phyloP scores from a whole-genome alignment of 768 basidiomycete species.

The Trametes villosa region DNA sequence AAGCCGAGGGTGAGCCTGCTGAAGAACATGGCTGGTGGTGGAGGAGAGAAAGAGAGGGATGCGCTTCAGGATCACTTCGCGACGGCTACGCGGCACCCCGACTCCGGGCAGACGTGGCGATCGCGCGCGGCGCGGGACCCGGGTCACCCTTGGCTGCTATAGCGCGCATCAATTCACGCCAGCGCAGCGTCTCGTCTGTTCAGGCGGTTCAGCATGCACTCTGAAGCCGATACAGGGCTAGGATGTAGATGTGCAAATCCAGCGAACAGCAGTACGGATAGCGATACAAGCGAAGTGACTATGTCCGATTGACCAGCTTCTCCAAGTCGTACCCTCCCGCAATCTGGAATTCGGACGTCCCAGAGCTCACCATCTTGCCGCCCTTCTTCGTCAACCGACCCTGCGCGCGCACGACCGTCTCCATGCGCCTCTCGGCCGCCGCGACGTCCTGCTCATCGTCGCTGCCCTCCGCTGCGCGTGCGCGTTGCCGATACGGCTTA shows the following conservation, averaged over 20 bases:
- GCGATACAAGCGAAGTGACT: background rate
- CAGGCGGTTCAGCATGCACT: too few relatives aligned
- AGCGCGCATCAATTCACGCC: background rate
- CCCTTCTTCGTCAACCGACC: conserved; percentile 81
- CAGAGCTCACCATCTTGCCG: conserved; percentile 72
- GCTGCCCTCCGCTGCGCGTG: conserved; percentile 15
- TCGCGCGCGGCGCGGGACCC: conserved; percentile 16
- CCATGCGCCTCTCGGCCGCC: conserved; percentile 84
- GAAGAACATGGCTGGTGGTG: conserved; percentile 52
- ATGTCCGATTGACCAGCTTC: conserved; percentile 48
- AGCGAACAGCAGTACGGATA: background rate
- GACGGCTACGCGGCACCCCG: background rate
- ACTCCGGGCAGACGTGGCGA: conserved; percentile 23
- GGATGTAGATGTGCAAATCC: background rate
- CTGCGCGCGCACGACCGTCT: conserved; percentile 79
- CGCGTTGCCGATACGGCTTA: conserved; percentile 11
- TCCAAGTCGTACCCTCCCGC: conserved; percentile 65
- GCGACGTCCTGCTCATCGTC: conserved; percentile 37
- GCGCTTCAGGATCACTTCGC: background rate
- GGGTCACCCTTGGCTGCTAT: conserved; percentile 11
- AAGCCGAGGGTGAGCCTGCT: conserved; percentile 65
- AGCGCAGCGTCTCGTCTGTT: too few relatives aligned
- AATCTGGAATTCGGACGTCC: conserved; percentile 78
- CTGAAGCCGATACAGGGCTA: background rate
- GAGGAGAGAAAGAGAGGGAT: conserved; percentile 14